Evolutionary conservation across 2,329 filamentous ascomycete genomes (phyloP).

Genomic region (Chaetomium globosum): DNA sequence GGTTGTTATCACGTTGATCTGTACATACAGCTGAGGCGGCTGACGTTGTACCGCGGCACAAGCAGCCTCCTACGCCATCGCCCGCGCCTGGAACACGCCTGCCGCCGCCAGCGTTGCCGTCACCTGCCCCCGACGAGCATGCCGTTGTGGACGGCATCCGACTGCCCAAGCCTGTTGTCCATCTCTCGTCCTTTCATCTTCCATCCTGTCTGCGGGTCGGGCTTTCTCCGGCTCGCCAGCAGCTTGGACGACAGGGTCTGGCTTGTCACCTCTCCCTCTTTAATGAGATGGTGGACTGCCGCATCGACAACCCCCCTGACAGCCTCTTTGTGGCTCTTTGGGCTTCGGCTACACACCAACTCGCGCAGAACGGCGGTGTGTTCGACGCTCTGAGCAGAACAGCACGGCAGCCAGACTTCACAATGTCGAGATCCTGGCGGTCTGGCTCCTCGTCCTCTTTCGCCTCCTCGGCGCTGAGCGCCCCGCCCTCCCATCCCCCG

Average conservation of each 20-base stretch:
- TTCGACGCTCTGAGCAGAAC: slow-evolving; percentile 3
- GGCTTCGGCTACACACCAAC: slow-evolving; percentile 15
- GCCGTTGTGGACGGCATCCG: slow-evolving; percentile 9
- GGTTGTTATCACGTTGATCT: slow-evolving; percentile 6
- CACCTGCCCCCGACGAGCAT: slow-evolving; percentile 7
- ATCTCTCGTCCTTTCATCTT: neutral
- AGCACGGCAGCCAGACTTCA: slow-evolving; percentile 12
- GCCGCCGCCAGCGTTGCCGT: slow-evolving; percentile 12
- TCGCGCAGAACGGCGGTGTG: slow-evolving; percentile 21
- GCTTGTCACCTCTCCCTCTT: slow-evolving; percentile 15
- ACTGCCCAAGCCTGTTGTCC: slow-evolving; percentile 2
- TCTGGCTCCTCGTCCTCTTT: slow-evolving; percentile 52
- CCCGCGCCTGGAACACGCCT: neutral
- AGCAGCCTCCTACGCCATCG: slow-evolving; percentile 29
- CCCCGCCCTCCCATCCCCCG: slow-evolving; percentile 46
- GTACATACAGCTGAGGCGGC: slow-evolving; percentile 14
- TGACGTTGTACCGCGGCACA: slow-evolving; percentile 10
- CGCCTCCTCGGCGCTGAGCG: slow-evolving; percentile 50
- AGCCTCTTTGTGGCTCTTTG: slow-evolving; percentile 22
- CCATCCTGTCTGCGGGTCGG: neutral
- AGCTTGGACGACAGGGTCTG: slow-evolving; percentile 14
- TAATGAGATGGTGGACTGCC: slow-evolving; percentile 23
- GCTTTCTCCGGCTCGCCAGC: neutral
- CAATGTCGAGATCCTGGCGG: slow-evolving; percentile 38
- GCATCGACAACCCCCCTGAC: slow-evolving; percentile 15